A percentile compares a stretch with the other conserved stretches of the same genome.
Evolutionary conservation across 2,329 filamentous ascomycete species (phyloP).

Genomic region (Cercospora brassicicola): DNA sequence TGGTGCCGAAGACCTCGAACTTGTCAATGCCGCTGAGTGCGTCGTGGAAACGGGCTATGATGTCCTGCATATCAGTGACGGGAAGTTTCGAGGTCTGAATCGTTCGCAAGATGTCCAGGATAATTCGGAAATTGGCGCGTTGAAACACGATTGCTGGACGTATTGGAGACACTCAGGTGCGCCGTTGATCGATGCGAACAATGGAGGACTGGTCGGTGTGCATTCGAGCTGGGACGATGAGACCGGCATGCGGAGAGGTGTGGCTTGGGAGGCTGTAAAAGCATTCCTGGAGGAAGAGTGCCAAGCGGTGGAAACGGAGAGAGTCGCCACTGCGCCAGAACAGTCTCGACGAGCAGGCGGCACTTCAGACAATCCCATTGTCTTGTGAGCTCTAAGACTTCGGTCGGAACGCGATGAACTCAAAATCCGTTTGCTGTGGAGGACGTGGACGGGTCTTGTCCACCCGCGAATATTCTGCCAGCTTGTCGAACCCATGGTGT

Average conservation of each 20-base stretch:
- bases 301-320: neutral
- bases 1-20: slow-evolving; percentile 49
- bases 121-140: slow-evolving; percentile 54
- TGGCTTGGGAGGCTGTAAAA: slow-evolving; percentile 48
- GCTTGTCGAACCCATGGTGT: neutral
- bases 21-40: slow-evolving; percentile 18
- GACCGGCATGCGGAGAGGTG: slow-evolving; percentile 54
- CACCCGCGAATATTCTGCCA: neutral
- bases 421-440: neutral
- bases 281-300: slow-evolving; percentile 40
- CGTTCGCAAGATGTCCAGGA: slow-evolving; percentile 49
- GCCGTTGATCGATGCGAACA: slow-evolving; percentile 46
- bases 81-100: slow-evolving; percentile 45
- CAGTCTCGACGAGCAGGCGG: neutral
- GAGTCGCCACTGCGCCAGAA: neutral
- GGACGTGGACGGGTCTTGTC: neutral
- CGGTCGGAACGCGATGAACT: neutral
- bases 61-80: slow-evolving; percentile 50
- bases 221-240: slow-evolving; percentile 58
- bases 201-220: slow-evolving; percentile 50
- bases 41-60: slow-evolving; percentile 49
- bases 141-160: slow-evolving; percentile 58
- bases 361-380: neutral
- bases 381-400: neutral
- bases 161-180: slow-evolving; percentile 60